phyloP scores from a whole-genome alignment of 2,329 filamentous ascomycete genomes.

The Fusarium metavorans region DNA sequence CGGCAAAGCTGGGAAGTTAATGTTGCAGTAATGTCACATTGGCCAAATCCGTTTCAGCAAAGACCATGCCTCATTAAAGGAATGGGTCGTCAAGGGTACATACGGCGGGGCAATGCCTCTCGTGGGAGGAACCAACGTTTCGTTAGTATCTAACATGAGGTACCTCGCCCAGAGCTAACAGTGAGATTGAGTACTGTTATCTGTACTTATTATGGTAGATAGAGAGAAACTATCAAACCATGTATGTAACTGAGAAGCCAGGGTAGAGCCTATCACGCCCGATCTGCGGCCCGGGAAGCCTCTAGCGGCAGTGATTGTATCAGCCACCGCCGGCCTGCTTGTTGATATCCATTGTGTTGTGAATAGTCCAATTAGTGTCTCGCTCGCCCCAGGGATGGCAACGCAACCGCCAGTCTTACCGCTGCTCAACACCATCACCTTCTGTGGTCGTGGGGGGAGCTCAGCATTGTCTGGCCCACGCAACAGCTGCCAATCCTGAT shows the following conservation, averaged over 20 bases:
- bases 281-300: background rate
- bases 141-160: background rate
- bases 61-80: background rate
- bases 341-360: background rate
- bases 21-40: background rate
- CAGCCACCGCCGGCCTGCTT: background rate
- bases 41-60: background rate
- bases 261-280: background rate
- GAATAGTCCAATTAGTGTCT: background rate
- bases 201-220: background rate
- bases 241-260: background rate
- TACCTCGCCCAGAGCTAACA: background rate
- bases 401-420: background rate
- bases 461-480: background rate
- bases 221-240: background rate
- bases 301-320: background rate
- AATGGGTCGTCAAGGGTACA: background rate
- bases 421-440: background rate
- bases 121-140: background rate
- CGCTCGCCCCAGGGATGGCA: background rate
- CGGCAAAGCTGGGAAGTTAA: background rate
- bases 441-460: background rate
- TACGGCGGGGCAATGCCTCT: background rate
- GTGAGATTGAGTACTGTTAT: background rate
- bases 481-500: background rate